phyloP scores from a whole-genome alignment of 2,329 filamentous ascomycete genomes.

The Exophiala mesophila region DNA sequence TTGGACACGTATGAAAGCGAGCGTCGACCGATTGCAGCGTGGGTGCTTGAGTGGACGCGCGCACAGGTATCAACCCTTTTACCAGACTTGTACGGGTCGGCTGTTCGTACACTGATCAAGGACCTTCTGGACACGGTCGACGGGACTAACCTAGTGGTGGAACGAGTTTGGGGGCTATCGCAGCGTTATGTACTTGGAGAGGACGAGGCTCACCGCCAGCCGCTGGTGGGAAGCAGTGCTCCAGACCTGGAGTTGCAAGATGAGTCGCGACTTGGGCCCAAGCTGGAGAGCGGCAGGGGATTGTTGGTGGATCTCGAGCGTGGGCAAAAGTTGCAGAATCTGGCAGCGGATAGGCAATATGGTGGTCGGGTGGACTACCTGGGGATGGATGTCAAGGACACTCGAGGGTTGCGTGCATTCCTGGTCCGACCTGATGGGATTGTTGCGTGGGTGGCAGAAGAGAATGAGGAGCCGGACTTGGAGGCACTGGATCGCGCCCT shows the following conservation, averaged over 20 bases:
- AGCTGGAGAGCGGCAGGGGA: conserved; percentile 29
- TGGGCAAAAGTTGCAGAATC: neutral
- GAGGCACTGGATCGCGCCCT: conserved; percentile 6
- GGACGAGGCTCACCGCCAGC: conserved; percentile 23
- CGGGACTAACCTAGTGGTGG: conserved; percentile 17
- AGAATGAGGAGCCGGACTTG: conserved; percentile 6
- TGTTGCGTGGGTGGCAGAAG: conserved; percentile 16
- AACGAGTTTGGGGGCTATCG: conserved; percentile 34
- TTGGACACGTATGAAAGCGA: conserved; percentile 32
- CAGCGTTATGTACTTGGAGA: conserved; percentile 31
- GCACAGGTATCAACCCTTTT: conserved; percentile 33
- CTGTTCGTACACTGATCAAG: conserved; percentile 19
- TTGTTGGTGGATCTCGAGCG: conserved; percentile 18
- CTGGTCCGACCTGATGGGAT: conserved; percentile 14
- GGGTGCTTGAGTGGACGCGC: conserved; percentile 36
- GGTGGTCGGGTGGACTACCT: conserved; percentile 3
- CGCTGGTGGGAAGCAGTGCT: conserved; percentile 34
- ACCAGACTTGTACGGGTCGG: conserved; percentile 29
- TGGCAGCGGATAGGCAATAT: neutral
- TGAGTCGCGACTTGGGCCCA: conserved; percentile 29
- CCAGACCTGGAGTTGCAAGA: conserved; percentile 33
- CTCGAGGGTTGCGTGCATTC: conserved; percentile 16
- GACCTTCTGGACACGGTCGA: conserved; percentile 14
- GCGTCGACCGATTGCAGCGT: conserved; percentile 29
- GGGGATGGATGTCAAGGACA: neutral